Evolutionary conservation across 2,329 filamentous ascomycete genomes (phyloP), one percentile per base, ranked within the genome.

Genomic region (Trichoderma sp.): DNA sequence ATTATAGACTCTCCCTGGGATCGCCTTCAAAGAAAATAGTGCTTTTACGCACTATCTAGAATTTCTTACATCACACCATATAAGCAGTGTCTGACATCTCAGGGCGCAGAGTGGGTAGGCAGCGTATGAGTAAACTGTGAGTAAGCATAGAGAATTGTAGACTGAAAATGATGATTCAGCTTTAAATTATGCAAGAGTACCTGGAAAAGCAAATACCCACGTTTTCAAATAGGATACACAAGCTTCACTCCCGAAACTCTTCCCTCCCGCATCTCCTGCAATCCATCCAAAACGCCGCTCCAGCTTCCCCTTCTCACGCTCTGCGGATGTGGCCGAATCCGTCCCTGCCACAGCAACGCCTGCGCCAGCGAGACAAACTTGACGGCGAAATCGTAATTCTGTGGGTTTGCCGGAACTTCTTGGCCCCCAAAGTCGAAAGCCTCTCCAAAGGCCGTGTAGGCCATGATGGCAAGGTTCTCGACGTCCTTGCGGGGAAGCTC

Each of bases 241-340:
- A 84, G 73, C 76, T 84, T 84, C 24, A 77, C 76, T 8, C 78
- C 82, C 65, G 80, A 82, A 30, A 83, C 76, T 72, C 77, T 74
- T 0, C 75, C 76, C 5, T 76, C 72, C 55, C 71, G 72, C 68
- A 80, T 67, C 67, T 77, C 75, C 18, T 78, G 73, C n/a, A 81
- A 54, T 2, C 79, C 79, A 13, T 72, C 68, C 21, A 82, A 43
- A n/a, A 81, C 75, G 21, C 61, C 68, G 11, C 18, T 49, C 43
- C 64, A 66, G n/a, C 68, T 63, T 8, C 67, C 67, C 4, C 74
- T 75, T 8, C 74, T 72, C 8, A 80, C 75, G 32, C 73, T 73
- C 4, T 75, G 75, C 34, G 75, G 75, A 39, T 82, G 78, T 1
- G 78, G 74, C 72, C 77, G 80, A 13, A 84, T 49, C 71, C 76